Evolutionary conservation across 768 basidiomycete species (phyloP).

Genomic region (Royoungia palumana): DNA sequence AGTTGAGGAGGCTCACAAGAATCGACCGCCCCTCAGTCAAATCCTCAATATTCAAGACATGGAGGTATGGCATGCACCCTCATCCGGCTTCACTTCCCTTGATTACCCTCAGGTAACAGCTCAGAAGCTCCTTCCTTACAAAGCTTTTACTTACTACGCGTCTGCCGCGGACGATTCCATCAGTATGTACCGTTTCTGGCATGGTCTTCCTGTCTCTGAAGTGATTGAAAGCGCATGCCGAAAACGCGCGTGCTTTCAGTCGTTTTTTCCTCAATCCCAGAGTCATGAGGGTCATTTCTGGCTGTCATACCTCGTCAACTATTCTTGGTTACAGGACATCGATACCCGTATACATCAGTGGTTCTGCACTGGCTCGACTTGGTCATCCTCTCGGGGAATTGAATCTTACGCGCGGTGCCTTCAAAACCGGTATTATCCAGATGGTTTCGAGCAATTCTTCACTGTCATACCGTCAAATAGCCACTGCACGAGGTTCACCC

Average conservation of each 20-base stretch:
- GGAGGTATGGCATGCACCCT: conserved; percentile 48
- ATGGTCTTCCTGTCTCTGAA: conserved; percentile 13
- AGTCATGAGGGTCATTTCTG: conserved; percentile 64
- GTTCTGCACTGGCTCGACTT: conserved; percentile 78
- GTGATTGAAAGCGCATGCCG: conserved; percentile 45
- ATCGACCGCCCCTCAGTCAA: conserved; percentile 61
- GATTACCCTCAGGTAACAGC: conserved; percentile 56
- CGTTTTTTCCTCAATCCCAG: conserved; percentile 87
- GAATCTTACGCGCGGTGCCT: conserved; percentile 74
- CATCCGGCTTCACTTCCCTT: not conserved
- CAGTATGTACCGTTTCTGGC: conserved; percentile 42
- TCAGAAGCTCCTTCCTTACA: conserved; percentile 63
- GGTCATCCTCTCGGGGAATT: conserved; percentile 89
- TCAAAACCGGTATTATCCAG: conserved; percentile 68
- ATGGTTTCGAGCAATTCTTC: conserved; percentile 83
- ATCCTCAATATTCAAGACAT: conserved; percentile 79
- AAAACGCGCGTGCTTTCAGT: conserved; percentile 73
- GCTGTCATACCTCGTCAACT: conserved; percentile 67
- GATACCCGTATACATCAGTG: conserved; percentile 81
- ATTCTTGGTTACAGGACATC: conserved; percentile 69
- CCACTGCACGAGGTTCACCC: conserved; percentile 49
- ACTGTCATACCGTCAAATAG: conserved; percentile 60
- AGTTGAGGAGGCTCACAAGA: conserved; percentile 55
- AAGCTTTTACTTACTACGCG: conserved; percentile 79
- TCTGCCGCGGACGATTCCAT: conserved; percentile 86